Evolutionary conservation across 345 rosid genomes (phyloP).

Genomic region (Nasturtium officinale): DNA sequence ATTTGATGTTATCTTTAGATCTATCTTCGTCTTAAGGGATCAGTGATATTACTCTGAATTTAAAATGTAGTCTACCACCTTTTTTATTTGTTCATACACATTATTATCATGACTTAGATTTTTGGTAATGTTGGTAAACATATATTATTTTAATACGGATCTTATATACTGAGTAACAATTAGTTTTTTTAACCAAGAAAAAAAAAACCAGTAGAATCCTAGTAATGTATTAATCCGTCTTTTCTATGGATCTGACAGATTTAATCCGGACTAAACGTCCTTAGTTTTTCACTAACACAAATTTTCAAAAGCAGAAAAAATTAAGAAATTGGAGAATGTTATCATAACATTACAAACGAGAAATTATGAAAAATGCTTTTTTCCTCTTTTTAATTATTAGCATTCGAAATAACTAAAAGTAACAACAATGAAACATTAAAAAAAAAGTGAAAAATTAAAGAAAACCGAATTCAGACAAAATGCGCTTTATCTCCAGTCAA

Average conservation of each 20-base stretch:
- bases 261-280: not conserved
- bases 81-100: no score
- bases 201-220: no score
- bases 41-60: no score
- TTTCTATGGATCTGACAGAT: not conserved
- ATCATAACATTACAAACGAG: conserved; percentile 26
- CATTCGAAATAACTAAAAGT: conserved; percentile 27
- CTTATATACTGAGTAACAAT: no score
- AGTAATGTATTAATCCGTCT: no score
- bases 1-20: no score
- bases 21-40: no score
- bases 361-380: conserved; percentile 13
- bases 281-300: not conserved
- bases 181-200: no score
- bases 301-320: not conserved
- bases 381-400: conserved; percentile 11
- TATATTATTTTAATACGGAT: no score
- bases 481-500: conserved; percentile 25
- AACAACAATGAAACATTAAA: conserved; percentile 31
- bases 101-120: no score
- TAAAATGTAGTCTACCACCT: no score
- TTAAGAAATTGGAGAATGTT: not conserved
- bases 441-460: not conserved
- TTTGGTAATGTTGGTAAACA: no score
- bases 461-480: conserved; percentile 34